Percentiles rank a stretch among this genome's conserved stretches.
Evolutionary conservation across 169 alveolate genomes (phyloP).

Genomic region (Cryptosporidium muris): DNA sequence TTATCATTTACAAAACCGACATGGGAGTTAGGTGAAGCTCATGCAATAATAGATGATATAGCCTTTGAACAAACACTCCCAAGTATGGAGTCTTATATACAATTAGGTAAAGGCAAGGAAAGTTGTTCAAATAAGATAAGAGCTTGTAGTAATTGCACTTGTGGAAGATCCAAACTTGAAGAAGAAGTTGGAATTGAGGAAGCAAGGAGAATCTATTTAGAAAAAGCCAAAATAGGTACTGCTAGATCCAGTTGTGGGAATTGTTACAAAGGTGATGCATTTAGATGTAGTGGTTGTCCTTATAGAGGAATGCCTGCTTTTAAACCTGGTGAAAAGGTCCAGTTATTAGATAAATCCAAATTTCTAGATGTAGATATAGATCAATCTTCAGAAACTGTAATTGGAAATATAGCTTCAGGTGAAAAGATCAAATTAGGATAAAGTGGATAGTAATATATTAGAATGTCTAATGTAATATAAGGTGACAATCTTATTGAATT

Average conservation of each 20-base stretch:
- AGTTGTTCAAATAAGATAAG: slow-evolving; percentile 89
- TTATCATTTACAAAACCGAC: slow-evolving; percentile 16
- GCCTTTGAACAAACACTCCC: slow-evolving; percentile 46
- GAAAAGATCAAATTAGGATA: too few species aligned
- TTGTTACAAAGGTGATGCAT: slow-evolving; percentile 95
- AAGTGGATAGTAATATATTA: too few species aligned
- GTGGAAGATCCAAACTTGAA: slow-evolving; percentile 91
- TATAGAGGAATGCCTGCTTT: slow-evolving; percentile 93
- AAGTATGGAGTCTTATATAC: slow-evolving; percentile 28
- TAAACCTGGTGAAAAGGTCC: slow-evolving; percentile 90
- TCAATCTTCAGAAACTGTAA: slow-evolving; percentile 9
- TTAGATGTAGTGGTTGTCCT: slow-evolving; percentile 93
- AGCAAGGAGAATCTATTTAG: slow-evolving; percentile 78
- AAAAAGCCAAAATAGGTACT: slow-evolving; percentile 80
- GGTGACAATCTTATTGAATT: too few species aligned
- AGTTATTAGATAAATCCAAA: slow-evolving; percentile 31
- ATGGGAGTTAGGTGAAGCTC: slow-evolving; percentile 47
- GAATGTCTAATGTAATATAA: too few species aligned
- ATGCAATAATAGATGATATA: slow-evolving; percentile 36
- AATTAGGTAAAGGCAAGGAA: slow-evolving; percentile 74
- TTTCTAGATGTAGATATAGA: slow-evolving; percentile 1
- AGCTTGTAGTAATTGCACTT: slow-evolving; percentile 93
- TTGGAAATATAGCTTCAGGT: slow-evolving; percentile 1
- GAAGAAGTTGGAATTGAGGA: slow-evolving; percentile 79
- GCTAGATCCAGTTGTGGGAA: slow-evolving; percentile 87